phyloP scores from a whole-genome alignment of 2,329 filamentous ascomycete genomes.

The Ceratocystis harringtonii region DNA sequence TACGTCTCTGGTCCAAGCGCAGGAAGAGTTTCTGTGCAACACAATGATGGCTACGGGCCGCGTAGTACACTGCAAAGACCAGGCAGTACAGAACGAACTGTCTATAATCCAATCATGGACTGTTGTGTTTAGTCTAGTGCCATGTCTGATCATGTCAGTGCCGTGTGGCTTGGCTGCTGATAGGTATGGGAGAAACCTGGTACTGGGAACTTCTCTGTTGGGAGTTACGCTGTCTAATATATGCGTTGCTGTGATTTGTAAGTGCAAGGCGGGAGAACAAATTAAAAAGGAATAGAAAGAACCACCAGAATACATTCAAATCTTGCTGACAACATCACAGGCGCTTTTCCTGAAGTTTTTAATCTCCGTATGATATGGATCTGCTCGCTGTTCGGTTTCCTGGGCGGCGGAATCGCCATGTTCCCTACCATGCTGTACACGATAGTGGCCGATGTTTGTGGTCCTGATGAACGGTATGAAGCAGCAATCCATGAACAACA shows the following conservation, averaged over 20 bases:
- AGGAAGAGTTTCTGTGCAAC: conserved; percentile 16
- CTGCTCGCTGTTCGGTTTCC: conserved; percentile 16
- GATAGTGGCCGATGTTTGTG: conserved; percentile 18
- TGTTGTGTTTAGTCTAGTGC: conserved; percentile 18
- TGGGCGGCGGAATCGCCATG: conserved; percentile 19
- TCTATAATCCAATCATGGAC: conserved; percentile 19
- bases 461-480: conserved; percentile 14
- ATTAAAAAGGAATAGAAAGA: not conserved
- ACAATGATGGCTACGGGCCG: not conserved
- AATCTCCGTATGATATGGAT: conserved; percentile 18
- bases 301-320: too few species aligned
- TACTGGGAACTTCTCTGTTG: conserved; percentile 17
- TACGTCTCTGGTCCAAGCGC: conserved; percentile 15
- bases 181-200: conserved; percentile 17
- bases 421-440: conserved; percentile 19
- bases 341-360: conserved; percentile 16
- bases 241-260: conserved; percentile 15
- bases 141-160: conserved; percentile 18
- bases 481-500: conserved; percentile 9
- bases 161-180: conserved; percentile 19
- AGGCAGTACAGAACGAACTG: conserved; percentile 19
- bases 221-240: conserved; percentile 15
- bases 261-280: not conserved
- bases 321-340: not conserved
- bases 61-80: conserved; percentile 18